Evolutionary conservation across 2,329 filamentous ascomycete species (phyloP).

Genomic region (Pseudogymnoascus sp.): DNA sequence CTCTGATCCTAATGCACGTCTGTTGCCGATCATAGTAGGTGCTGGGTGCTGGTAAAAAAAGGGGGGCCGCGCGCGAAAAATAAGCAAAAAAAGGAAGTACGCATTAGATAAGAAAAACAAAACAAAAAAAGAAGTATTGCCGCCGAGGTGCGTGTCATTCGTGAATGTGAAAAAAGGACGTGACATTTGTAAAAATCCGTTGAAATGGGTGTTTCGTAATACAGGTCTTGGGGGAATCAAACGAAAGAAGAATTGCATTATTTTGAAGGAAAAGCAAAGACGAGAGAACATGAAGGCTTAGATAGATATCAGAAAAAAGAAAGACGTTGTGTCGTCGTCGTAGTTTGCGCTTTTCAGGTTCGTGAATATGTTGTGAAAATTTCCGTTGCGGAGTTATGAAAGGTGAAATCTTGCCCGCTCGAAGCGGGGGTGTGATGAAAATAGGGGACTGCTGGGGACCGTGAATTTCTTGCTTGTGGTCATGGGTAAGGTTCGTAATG

Average conservation of each 20-base stretch:
- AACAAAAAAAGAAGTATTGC: not conserved
- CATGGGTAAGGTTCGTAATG: slow-evolving; percentile 3
- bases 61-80: not conserved
- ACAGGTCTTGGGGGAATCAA: not conserved
- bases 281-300: not conserved
- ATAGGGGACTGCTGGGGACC: not conserved
- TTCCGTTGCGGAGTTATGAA: not conserved
- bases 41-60: not conserved
- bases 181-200: not conserved
- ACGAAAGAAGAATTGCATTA: not conserved
- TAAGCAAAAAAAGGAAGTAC: not conserved
- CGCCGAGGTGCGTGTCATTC: slow-evolving; percentile 4
- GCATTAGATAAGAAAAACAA: not conserved
- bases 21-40: not conserved
- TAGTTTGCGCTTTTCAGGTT: not conserved
- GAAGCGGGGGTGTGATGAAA: not conserved
- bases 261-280: not conserved
- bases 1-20: not conserved
- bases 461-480: not conserved
- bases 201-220: not conserved
- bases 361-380: not conserved
- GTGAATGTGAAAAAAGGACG: not conserved
- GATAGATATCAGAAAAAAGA: not conserved
- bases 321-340: not conserved
- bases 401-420: not conserved